These are phyloP conservation scores for Fusarium sp. DNA, from an alignment of 2,329 filamentous ascomycete species.

Conservation along the genomic window DNA sequence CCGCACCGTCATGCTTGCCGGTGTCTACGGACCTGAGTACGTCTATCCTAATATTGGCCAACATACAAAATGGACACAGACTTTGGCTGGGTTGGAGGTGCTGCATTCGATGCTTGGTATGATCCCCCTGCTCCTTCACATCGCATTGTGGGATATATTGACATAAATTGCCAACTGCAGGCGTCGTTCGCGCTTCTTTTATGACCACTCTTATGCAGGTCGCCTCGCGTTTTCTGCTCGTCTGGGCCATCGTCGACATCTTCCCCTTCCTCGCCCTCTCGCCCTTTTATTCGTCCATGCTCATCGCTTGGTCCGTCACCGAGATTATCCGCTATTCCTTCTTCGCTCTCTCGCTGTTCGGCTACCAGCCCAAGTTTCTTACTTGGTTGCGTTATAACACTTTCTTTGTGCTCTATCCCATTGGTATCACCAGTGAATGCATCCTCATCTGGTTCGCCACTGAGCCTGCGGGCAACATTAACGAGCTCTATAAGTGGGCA, in stretches of 20 bases:
- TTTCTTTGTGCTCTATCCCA: constrained; percentile 90
- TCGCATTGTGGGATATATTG: neutral
- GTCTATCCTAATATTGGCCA: constrained; percentile 71
- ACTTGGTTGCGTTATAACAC: constrained; percentile 91
- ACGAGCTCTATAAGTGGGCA: constrained; percentile 63
- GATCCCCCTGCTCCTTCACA: constrained; percentile 33
- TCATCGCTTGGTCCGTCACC: constrained; percentile 87
- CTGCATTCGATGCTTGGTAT: constrained; percentile 80
- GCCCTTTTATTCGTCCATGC: constrained; percentile 77
- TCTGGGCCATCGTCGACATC: constrained; percentile 82
- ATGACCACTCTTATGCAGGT: constrained; percentile 92
- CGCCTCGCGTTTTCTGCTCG: constrained; percentile 83
- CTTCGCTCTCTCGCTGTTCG: constrained; percentile 79
- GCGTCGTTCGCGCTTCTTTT: constrained; percentile 85
- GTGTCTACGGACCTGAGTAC: constrained; percentile 62
- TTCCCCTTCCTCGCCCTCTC: constrained; percentile 74
- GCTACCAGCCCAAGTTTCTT: constrained; percentile 70
- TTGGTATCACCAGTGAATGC: constrained; percentile 91
- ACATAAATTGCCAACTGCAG: constrained; percentile 52
- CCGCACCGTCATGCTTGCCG: constrained; percentile 67
- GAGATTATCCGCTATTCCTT: constrained; percentile 94
- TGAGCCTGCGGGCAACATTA: constrained; percentile 61
- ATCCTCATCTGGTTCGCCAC: constrained; percentile 79
- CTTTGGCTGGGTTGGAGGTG: constrained; percentile 82
- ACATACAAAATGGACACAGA: constrained; percentile 84